A percentile compares a stretch with the other conserved stretches of the same genome.
phyloP scores from a whole-genome alignment of 805 yeast genomes.

The Diddensiella transvaalensis region DNA sequence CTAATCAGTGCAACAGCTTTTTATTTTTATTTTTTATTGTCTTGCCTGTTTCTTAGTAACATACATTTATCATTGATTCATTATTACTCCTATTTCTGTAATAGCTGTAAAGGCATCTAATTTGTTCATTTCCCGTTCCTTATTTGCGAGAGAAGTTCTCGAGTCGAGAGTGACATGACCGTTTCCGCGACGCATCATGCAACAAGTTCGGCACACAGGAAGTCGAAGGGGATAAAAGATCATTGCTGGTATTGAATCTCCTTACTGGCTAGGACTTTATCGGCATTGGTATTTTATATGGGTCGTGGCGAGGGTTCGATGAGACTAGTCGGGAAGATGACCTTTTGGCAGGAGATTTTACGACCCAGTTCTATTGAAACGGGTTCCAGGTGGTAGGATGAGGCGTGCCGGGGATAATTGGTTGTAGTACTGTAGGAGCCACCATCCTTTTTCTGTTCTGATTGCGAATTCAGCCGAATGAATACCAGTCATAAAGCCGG shows the following conservation, averaged over 20 bases:
- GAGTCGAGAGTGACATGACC: not conserved
- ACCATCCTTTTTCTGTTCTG: too few species aligned
- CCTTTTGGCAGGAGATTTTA: too few species aligned
- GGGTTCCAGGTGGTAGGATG: too few species aligned
- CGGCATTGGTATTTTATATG: too few species aligned
- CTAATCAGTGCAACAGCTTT: conserved; percentile 8
- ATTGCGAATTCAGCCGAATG: not conserved
- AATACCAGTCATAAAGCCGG: not conserved
- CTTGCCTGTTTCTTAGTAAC: not conserved
- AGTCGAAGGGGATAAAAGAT: not conserved
- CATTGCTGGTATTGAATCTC: not conserved
- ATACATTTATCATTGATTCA: too few species aligned
- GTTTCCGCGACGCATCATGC: not conserved
- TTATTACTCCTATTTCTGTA: not conserved
- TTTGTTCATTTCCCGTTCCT: not conserved
- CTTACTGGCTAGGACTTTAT: not conserved
- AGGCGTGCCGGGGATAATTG: too few species aligned
- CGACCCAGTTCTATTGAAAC: too few species aligned
- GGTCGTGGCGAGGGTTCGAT: too few species aligned
- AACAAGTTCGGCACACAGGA: too few species aligned
- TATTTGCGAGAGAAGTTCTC: not conserved
- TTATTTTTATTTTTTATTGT: not conserved
- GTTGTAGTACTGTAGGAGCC: too few species aligned
- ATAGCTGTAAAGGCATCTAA: not conserved
- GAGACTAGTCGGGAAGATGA: too few species aligned